phyloP scores from a whole-genome alignment of 345 rosid genomes.

The Boechera retrofracta region DNA sequence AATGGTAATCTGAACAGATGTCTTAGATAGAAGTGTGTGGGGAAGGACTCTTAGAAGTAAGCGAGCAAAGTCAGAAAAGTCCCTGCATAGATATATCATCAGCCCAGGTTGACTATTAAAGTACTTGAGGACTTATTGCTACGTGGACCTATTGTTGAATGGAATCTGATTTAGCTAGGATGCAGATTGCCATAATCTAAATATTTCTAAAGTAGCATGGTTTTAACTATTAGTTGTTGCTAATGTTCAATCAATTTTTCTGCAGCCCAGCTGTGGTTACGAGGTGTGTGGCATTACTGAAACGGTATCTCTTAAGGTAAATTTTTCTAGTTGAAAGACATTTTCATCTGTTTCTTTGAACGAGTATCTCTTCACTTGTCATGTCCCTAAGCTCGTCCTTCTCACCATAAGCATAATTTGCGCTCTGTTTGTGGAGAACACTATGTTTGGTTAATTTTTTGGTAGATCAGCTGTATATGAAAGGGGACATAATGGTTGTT shows the following conservation, averaged over 20 bases:
- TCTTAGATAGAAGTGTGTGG: slow-evolving; percentile 14
- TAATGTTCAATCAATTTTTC: slow-evolving; percentile 45
- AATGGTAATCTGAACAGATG: slow-evolving; percentile 2
- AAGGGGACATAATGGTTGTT: slow-evolving; percentile 7
- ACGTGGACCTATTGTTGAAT: not conserved
- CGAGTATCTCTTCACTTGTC: slow-evolving; percentile 29
- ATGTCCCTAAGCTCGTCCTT: slow-evolving; percentile 18
- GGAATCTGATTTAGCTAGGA: slow-evolving; percentile 27
- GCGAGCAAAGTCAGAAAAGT: slow-evolving; percentile 1
- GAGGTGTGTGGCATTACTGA: slow-evolving; percentile 91
- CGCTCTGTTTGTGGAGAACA: slow-evolving; percentile 6
- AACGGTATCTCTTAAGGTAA: slow-evolving; percentile 87
- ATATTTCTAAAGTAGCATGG: slow-evolving; percentile 16
- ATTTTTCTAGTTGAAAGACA: slow-evolving; percentile 35
- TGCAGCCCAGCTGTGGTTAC: slow-evolving; percentile 97
- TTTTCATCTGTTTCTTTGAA: slow-evolving; percentile 32
- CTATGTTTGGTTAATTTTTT: slow-evolving; percentile 20
- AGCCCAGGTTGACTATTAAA: slow-evolving; percentile 17
- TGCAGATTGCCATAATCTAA: slow-evolving; percentile 15
- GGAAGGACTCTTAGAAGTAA: slow-evolving; percentile 22
- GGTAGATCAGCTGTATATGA: slow-evolving; percentile 29
- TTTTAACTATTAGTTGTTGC: slow-evolving; percentile 30
- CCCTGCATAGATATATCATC: slow-evolving; percentile 12
- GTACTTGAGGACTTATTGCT: slow-evolving; percentile 9
- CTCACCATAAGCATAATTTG: not conserved